Base-by-base conservation (phyloP, 2,329 filamentous ascomycete species). In the Fusarium kyushuense region DNA sequence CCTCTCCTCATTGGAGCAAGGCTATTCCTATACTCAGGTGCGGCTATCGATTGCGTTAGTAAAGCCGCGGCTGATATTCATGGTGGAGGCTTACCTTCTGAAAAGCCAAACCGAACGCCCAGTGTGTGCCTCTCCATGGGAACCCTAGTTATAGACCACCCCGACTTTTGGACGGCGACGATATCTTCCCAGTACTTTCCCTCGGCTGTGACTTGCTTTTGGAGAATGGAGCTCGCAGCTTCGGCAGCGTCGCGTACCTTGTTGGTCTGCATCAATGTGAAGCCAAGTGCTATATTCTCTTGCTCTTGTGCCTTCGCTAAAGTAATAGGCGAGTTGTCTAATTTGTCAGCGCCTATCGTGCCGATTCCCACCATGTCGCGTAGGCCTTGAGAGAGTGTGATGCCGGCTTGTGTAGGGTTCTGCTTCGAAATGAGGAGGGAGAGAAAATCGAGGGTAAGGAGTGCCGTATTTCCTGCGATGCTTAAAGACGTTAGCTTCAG, bases 181-280 rank as follows among this genome's bases (percentile, higher is more conserved):
- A 98, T 87, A 72, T 97, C 91, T 56, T 91, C 87, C 96, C 96
- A 99, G 78, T 97, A 99, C 72, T 86, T 90, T 3, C 90, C 90
- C 81, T 99, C 96, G 30, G 89, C 87, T 12, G 87, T 85, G 33
- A 96, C 91, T 77, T 97, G 94, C 13, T 86, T 87, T 71, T 93
- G 87, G 14, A 99, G 80, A 40, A 92, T 86, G 27, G 86, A 84
- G 1, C 92, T 91, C 6, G 94, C 90, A 12, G 88, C 85, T 16
- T 93, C 81, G 23, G 97, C 86, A 35, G 90, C 89, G 71, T 92
- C 90, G 2, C 93, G 89, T 5, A 92, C 90, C 33, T 87, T 86
- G 72, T 92, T 89, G 69, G 97, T 88, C 45, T 90, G 90, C 73
- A 94, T 88, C 65, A 96, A 83, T 54, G 92, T 90, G 87, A 93